Base-by-base conservation (phyloP, 176 grass and related monocot species). In the Poa pratensis region DNA sequence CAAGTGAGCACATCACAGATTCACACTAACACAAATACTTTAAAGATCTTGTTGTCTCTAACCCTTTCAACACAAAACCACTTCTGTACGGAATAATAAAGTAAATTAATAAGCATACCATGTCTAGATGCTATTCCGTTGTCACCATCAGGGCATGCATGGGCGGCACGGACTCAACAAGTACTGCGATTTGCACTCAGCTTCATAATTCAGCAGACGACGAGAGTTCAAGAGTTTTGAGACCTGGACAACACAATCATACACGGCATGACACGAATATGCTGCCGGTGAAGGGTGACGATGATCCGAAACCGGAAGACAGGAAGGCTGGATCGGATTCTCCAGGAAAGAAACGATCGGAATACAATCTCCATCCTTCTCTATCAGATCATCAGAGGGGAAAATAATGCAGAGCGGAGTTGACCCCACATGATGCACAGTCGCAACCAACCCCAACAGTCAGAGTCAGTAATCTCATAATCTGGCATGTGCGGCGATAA, bases 311-410 rank as follows among this genome's bases (percentile, higher is more conserved):
- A 42, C 40, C 5, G 18, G 9, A 37, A 57, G 71, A 37, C 8
- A 59, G 15, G 37, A 26, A 81, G 71, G n/a, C 71, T 70, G 53
- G 77, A 86, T 85, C 71, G 5, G 70, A 86, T 76, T 81, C 37
- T 40, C 22, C 62, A 65, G 62, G 26, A 61, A 28, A 64, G 75
- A 81, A 76, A 68, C 7, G 39, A 89, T 40, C 42, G 17, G 61
- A 17, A 71, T 32, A 82, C 53, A 32, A 71, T 86, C 72, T 77
- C 42, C 64, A 86, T 32, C 52, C 71, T 61, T 82, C 78, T 34
- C 32, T 42, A 22, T 60, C 34, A 9, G 20, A 8, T 43, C 11
- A 71, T 55, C 57, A 40, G 48, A 7, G 67, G 35, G 14, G 15
- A 5, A 48, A 76, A 61, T 7, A 70, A 52, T 85, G 40, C 60